Evolutionary conservation across 805 yeast species (phyloP).

Genomic region (Maudiozyma pseudohumilis): DNA sequence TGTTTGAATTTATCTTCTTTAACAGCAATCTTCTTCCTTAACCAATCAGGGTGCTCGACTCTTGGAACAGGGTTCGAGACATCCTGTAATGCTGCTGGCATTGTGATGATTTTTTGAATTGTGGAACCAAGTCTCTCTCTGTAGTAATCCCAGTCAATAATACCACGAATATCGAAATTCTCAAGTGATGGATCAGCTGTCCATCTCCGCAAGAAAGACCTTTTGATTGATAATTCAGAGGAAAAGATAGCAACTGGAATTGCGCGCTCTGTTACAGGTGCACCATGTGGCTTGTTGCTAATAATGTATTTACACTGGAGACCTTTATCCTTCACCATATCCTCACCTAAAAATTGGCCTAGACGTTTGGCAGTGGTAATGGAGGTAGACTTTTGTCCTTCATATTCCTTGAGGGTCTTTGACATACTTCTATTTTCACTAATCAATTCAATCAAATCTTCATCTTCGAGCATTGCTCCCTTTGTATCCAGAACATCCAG

Average conservation of each 20-base stretch:
- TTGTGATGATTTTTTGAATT: constrained; percentile 86
- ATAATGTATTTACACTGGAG: constrained; percentile 91
- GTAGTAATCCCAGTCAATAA: constrained; percentile 91
- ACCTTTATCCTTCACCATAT: constrained; percentile 94
- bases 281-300: constrained; percentile 67
- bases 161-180: constrained; percentile 76
- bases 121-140: constrained; percentile 85
- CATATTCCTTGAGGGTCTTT: constrained; percentile 81
- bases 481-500: constrained; percentile 81
- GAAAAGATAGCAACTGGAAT: constrained; percentile 93
- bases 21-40: constrained; percentile 49
- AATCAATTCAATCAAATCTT: constrained; percentile 86
- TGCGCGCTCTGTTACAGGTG: constrained; percentile 94
- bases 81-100: constrained; percentile 93
- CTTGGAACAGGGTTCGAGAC: constrained; percentile 89
- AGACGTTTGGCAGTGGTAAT: constrained; percentile 90
- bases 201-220: constrained; percentile 77
- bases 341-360: constrained; percentile 91
- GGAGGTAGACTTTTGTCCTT: constrained; percentile 82
- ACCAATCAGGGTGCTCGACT: constrained; percentile 91
- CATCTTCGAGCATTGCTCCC: constrained; percentile 83
- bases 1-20: constrained; percentile 67
- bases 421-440: constrained; percentile 96
- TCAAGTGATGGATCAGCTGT: constrained; percentile 65
- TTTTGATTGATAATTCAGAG: constrained; percentile 62